Percentiles rank a stretch among this genome's conserved stretches.
Evolutionary conservation across 306 rosid species (phyloP).

Genomic region (Prunus padus): DNA sequence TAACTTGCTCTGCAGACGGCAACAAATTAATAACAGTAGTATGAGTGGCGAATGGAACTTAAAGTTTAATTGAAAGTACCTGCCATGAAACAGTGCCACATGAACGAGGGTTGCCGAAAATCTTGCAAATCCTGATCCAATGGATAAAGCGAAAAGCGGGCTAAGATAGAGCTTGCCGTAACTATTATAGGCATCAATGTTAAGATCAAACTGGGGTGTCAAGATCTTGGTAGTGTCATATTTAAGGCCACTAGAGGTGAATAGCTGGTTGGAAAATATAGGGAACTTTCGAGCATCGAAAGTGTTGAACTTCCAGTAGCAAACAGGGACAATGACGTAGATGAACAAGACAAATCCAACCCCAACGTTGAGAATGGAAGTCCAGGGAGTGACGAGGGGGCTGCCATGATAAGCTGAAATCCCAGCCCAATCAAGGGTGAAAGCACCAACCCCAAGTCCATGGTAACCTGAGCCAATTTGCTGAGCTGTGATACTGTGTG

Average conservation of each 20-base stretch:
- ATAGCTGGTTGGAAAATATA: conserved; percentile 82
- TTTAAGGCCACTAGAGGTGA: conserved; percentile 59
- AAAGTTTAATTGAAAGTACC: conserved; percentile 40
- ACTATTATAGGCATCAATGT: conserved; percentile 65
- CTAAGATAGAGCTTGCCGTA: conserved; percentile 95
- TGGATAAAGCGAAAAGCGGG: conserved; percentile 93
- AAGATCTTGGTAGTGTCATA: conserved; percentile 86
- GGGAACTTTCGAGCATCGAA: conserved; percentile 94
- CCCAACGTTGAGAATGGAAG: conserved; percentile 85
- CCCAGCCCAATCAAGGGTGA: conserved; percentile 98
- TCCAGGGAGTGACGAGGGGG: conserved; percentile 90
- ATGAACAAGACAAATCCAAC: conserved; percentile 88
- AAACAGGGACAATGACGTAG: conserved; percentile 79
- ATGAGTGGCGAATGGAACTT: too few species aligned
- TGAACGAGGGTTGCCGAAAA: conserved; percentile 92
- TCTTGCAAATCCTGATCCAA: conserved; percentile 93
- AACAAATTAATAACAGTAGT: not conserved
- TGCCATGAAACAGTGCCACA: conserved; percentile 85
- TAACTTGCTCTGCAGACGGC: not conserved
- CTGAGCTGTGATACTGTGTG: conserved; percentile 86
- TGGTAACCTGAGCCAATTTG: conserved; percentile 86
- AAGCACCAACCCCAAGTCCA: conserved; percentile 92
- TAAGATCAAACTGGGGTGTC: conserved; percentile 64
- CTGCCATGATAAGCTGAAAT: conserved; percentile 97
- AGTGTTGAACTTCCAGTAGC: conserved; percentile 93